Evolutionary conservation across 129 eudicot genomes (phyloP).

Genomic region (Helianthus tuberosus): DNA sequence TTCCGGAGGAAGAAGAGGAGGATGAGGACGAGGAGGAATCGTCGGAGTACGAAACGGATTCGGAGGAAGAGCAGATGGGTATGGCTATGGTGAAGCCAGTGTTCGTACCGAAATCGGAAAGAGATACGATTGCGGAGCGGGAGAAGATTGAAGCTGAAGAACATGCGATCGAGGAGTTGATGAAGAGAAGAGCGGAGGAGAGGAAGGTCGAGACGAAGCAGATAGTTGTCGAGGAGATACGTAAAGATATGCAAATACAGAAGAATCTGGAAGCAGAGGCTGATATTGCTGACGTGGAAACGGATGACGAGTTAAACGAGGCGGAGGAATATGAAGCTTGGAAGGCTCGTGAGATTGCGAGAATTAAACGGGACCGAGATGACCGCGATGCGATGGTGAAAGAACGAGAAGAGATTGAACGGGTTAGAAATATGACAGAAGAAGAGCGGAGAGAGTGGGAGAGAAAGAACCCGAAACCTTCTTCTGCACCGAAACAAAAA

Average conservation of each 20-base stretch:
- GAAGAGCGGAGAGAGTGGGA: constrained; percentile 99
- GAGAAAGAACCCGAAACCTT: constrained; percentile 81
- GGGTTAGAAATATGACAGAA: constrained; percentile 94
- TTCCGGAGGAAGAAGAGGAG: constrained; percentile 71
- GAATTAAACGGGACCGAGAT: constrained; percentile 93
- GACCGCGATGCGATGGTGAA: constrained; percentile 86
- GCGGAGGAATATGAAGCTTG: constrained; percentile 95
- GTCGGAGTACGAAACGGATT: constrained; percentile 92
- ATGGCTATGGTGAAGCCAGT: constrained; percentile 91
- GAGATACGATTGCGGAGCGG: constrained; percentile 95
- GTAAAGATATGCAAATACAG: constrained; percentile 69
- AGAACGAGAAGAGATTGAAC: constrained; percentile 94
- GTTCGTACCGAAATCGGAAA: constrained; percentile 85
- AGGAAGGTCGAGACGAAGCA: constrained; percentile 79
- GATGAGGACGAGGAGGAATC: constrained; percentile 81
- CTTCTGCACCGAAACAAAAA: constrained; percentile 56
- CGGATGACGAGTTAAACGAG: constrained; percentile 88
- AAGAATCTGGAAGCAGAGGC: constrained; percentile 75
- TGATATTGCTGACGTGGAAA: constrained; percentile 78
- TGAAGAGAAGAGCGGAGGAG: constrained; percentile 66
- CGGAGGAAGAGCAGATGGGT: constrained; percentile 74
- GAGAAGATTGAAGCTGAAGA: constrained; percentile 87
- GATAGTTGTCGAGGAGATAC: constrained; percentile 81
- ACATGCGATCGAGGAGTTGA: constrained; percentile 65
- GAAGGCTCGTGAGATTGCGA: constrained; percentile 87